phyloP scores from a whole-genome alignment of 257 asterid species.

The Nicotiana attenuata region DNA sequence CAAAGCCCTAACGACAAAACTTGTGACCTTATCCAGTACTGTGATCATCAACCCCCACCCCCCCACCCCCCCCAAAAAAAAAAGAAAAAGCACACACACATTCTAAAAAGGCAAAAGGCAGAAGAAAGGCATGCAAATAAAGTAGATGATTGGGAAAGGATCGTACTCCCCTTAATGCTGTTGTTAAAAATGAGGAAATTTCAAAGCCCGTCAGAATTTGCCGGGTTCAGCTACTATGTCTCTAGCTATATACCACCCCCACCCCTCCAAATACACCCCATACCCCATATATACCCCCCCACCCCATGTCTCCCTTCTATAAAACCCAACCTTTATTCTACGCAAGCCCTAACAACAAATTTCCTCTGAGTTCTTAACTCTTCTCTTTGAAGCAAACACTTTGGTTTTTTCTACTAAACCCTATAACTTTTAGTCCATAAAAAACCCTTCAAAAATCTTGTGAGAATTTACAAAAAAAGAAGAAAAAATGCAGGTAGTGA shows the following conservation, averaged over 20 bases:
- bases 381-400: background rate
- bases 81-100: too few relatives aligned
- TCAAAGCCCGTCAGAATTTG: slow-evolving; percentile 25
- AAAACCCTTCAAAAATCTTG: background rate
- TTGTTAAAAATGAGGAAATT: slow-evolving; percentile 16
- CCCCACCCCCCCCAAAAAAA: background rate
- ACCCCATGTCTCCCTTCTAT: background rate
- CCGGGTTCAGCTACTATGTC: slow-evolving; percentile 17
- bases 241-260: background rate
- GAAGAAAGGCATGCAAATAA: slow-evolving; percentile 12
- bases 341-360: background rate
- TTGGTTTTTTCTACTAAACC: too few relatives aligned
- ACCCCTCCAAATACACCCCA: background rate
- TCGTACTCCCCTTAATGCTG: background rate
- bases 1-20: background rate
- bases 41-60: background rate
- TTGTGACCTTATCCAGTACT: background rate
- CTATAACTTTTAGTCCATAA: background rate
- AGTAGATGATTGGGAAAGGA: slow-evolving; percentile 3
- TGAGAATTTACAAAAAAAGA: background rate
- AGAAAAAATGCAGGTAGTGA: slow-evolving; percentile 47
- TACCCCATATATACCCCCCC: background rate
- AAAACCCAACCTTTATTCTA: background rate
- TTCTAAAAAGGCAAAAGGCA: background rate
- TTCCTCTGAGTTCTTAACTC: background rate